Evolutionary conservation across 129 eudicot species (phyloP), one percentile per base, ranked within the genome.

Genomic region (carrot (Daucus carota)): DNA sequence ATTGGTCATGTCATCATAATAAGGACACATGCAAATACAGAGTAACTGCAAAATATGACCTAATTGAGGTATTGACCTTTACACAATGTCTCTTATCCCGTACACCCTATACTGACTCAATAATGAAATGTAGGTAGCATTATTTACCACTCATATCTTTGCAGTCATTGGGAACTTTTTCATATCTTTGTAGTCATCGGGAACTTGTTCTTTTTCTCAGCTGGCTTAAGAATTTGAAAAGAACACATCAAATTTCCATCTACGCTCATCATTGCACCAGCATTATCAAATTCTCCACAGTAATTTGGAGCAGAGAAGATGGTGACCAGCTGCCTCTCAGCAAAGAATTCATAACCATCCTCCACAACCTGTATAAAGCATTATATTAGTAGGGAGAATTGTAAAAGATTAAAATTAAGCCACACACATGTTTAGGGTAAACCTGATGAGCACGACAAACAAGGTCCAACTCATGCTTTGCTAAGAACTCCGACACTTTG

Each of bases 361-460:
- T 79, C 82, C 20, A 79, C 78, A 68, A 79, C 82, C 78, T 79
- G 22, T 40, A 40, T 40, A 40, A 40, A 40, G 8, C 43, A 40
- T 40, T 40, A 40, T 40, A 36, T 40, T 5, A 40, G 43, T 40
- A 2, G 8, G 43, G 7, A 9, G 8, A 40, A 40, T 40, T 40
- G 43, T 40, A 4, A 6, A 40, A 4, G 43, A n/a, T n/a, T 40
- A 40, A 40, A 40, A 40, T 40, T 6, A 40, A 40, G 43, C 43
- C 43, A 40, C 43, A 40, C 43, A 40, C 43, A 40, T 40, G 8
- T 38, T 2, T 40, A 40, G 43, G 43, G 8, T 40, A 13, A 78
- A 82, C 93, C 96, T 90, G 96, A 76, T 90, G 96, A 73, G 96
- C 96, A 81, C 96, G 93, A 45, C 96, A 90, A 31, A 90, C 93